phyloP scores from a whole-genome alignment of 176 grass and related monocot genomes.

The Cocos nucifera region DNA sequence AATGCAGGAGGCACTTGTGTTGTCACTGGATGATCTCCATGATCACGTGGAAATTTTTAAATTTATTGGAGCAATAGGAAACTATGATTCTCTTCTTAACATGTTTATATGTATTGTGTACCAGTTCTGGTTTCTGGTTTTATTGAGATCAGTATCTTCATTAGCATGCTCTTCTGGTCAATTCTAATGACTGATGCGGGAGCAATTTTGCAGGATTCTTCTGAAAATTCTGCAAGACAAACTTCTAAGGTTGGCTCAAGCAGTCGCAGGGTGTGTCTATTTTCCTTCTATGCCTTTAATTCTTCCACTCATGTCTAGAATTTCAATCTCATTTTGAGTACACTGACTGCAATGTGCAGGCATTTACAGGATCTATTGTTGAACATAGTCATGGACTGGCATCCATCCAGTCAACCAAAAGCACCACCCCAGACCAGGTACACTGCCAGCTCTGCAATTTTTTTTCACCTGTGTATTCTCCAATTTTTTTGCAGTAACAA shows the following conservation, averaged over 20 bases:
- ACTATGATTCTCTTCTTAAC: background rate
- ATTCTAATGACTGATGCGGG: background rate
- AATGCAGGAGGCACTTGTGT: too few species aligned
- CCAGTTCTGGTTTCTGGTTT: too few species aligned
- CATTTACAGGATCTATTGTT: conserved; percentile 76
- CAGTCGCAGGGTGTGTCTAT: conserved; percentile 32
- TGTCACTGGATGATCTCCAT: too few species aligned
- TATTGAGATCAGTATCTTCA: too few species aligned
- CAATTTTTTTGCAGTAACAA: background rate
- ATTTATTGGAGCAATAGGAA: conserved; percentile 3
- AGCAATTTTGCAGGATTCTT: conserved; percentile 29
- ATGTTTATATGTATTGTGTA: background rate
- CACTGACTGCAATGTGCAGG: conserved; percentile 21
- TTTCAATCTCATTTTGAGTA: conserved; percentile 3
- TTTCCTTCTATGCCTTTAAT: conserved; percentile 7
- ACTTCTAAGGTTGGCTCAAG: conserved; percentile 28
- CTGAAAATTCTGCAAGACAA: conserved; percentile 13
- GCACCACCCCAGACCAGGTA: conserved; percentile 31
- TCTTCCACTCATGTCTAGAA: conserved; percentile 3
- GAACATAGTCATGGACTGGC: conserved; percentile 48
- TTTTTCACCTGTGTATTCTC: background rate
- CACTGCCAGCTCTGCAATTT: background rate
- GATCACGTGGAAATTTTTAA: too few species aligned
- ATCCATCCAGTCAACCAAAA: conserved; percentile 29
- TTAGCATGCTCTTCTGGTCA: too few species aligned